Evolutionary conservation across 2,329 filamentous ascomycete species (phyloP), one percentile per base, ranked within the genome.

Genomic region (Fusarium liriodendri): DNA sequence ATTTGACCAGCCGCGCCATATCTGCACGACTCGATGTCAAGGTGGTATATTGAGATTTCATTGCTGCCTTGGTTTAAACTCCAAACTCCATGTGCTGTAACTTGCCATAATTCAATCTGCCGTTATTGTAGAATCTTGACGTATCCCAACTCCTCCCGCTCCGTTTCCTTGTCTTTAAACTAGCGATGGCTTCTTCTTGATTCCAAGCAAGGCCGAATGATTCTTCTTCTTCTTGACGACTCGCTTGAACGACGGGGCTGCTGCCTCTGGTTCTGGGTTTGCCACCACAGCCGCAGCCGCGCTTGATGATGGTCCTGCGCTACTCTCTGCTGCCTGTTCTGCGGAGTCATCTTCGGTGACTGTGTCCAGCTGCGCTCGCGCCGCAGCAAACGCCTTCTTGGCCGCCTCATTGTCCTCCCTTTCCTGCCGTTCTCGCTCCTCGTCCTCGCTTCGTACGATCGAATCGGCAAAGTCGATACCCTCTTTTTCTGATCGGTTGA

Each of bases 191-290:
- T 95, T 96, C 87, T 94, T 97, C 86, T 98, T 98, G 78, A 98
- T 95, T 1, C 95, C 95, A 58, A 98, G 83, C 25, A 92, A 85
- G 16, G 92, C 91, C 1, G 91, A 86, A 66, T 93, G 89, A 68
- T 97, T 91, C 83, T 97, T 97, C 85, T 98, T 98, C 84, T 94
- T 93, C 85, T 97, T 98, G 58, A 92, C 87, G 50, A 91, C 89
- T 69, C 93, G 88, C 82, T 93, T 93, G 79, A 96, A 97, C 0
- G 90, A 90, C 4, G 92, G 91, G 6, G 89, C 87, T 3, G 90
- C 85, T 73, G 64, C 64, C 40, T 76, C 64, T 22, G 54, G 57
- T 29, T 70, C 69, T 27, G 60, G 45, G 63, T 79, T 81, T 37
- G 80, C 76, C 25, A n/a, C 38, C 47, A 59, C 6, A 33, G 32